Conservation (phyloP, 2,329 filamentous ascomycete genomes). For the Talaromyces sp. region DNA sequence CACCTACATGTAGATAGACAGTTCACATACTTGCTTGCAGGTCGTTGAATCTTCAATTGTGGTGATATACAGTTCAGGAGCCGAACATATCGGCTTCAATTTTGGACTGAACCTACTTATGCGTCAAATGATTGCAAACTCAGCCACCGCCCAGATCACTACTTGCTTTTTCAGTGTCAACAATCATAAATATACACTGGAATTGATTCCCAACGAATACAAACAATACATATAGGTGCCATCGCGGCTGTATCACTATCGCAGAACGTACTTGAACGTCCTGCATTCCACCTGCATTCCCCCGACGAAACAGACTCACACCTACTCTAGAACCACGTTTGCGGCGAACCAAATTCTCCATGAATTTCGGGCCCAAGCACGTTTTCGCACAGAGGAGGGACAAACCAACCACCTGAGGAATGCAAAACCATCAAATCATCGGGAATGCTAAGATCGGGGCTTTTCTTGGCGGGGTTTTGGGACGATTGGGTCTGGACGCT, state of each 20-base stretch:
- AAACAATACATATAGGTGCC: not conserved
- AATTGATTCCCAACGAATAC: not conserved
- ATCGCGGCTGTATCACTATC: not conserved
- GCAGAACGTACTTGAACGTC: not conserved
- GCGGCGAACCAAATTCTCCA: not conserved
- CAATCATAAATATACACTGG: no score
- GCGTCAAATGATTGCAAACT: not conserved
- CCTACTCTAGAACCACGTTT: not conserved
- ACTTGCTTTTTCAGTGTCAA: not conserved
- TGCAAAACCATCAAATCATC: not conserved
- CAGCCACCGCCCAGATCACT: not conserved
- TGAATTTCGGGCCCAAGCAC: not conserved
- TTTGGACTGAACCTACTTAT: not conserved
- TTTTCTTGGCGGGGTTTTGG: not conserved
- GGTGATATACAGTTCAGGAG: not conserved
- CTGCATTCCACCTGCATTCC: not conserved
- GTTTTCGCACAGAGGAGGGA: not conserved
- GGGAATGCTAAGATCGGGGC: constrained; percentile 3
- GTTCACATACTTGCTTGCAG: not conserved
- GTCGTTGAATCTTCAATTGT: not conserved
- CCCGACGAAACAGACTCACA: not conserved
- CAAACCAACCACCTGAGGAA: not conserved
- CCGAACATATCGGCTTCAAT: not conserved
- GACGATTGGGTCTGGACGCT: not conserved
- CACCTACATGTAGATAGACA: not conserved